Conservation (phyloP, 176 grass and related monocot genomes). For the Microstegium vimineum region DNA sequence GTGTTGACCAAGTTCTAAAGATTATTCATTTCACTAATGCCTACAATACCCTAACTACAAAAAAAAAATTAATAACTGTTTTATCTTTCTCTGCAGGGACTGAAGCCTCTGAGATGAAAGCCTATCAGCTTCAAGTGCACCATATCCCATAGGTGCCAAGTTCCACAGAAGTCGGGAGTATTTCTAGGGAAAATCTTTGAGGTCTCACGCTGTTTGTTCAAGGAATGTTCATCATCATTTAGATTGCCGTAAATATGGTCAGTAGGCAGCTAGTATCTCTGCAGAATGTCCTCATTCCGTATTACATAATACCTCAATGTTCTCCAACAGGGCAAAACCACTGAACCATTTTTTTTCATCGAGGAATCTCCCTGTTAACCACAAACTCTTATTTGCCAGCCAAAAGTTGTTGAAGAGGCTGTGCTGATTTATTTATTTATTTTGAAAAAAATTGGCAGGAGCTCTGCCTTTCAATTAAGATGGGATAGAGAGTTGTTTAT, state of each 20-base stretch:
- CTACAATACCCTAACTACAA: background rate
- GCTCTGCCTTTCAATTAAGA: too few species aligned
- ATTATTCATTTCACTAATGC: background rate
- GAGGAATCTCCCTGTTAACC: background rate
- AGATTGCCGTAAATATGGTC: background rate
- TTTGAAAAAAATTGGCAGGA: too few species aligned
- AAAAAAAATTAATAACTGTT: background rate
- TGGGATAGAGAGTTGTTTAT: too few species aligned
- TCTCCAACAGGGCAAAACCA: background rate
- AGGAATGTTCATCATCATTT: background rate
- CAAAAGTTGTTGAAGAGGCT: background rate
- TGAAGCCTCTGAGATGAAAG: conserved; percentile 60
- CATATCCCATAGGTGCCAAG: background rate
- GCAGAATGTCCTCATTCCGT: background rate
- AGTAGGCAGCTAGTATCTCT: background rate
- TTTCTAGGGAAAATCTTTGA: background rate
- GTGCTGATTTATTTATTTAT: too few species aligned
- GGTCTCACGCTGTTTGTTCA: background rate
- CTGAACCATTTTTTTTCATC: background rate
- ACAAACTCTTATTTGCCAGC: background rate
- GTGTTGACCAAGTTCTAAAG: background rate
- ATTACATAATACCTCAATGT: background rate
- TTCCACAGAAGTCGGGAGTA: background rate
- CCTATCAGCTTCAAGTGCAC: conserved; percentile 21
- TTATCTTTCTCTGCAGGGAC: conserved; percentile 39